phyloP scores from a whole-genome alignment of 2,329 filamentous ascomycete species.

The Camptophora hylomeconis region DNA sequence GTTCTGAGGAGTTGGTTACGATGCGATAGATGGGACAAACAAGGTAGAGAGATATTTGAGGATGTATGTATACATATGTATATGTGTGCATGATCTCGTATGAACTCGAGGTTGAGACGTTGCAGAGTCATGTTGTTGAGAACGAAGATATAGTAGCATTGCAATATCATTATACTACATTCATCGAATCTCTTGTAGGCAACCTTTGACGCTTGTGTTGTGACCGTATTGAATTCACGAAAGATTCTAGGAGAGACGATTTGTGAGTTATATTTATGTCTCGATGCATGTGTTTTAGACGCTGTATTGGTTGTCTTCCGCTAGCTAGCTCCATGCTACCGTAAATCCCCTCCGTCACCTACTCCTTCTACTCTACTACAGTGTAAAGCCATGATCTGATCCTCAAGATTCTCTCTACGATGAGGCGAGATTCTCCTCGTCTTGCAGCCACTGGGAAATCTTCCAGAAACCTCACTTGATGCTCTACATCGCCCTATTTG shows the following conservation, averaged over 20 bases:
- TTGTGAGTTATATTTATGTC: neutral
- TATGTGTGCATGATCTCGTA: too few species aligned
- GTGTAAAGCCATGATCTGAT: too few species aligned
- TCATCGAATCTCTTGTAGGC: neutral
- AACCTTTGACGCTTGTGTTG: neutral
- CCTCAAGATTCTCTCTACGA: too few species aligned
- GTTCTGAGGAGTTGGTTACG: constrained; percentile 52
- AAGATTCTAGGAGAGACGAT: neutral
- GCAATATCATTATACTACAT: neutral
- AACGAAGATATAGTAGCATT: neutral
- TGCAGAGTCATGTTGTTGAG: neutral
- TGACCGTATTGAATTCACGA: neutral
- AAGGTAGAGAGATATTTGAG: too few species aligned
- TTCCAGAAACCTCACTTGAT: too few species aligned
- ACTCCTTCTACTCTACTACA: too few species aligned
- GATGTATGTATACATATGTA: neutral
- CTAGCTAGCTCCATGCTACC: neutral
- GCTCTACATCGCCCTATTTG: too few species aligned
- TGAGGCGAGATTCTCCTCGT: too few species aligned
- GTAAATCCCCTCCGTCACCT: neutral
- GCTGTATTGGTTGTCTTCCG: neutral
- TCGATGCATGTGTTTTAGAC: neutral
- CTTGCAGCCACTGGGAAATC: too few species aligned
- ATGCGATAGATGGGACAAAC: constrained; percentile 14
- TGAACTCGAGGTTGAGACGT: neutral